These are phyloP conservation scores for Trichoderma polysporum DNA, from an alignment of 2,329 filamentous ascomycete genomes.

Conservation along the genomic window DNA sequence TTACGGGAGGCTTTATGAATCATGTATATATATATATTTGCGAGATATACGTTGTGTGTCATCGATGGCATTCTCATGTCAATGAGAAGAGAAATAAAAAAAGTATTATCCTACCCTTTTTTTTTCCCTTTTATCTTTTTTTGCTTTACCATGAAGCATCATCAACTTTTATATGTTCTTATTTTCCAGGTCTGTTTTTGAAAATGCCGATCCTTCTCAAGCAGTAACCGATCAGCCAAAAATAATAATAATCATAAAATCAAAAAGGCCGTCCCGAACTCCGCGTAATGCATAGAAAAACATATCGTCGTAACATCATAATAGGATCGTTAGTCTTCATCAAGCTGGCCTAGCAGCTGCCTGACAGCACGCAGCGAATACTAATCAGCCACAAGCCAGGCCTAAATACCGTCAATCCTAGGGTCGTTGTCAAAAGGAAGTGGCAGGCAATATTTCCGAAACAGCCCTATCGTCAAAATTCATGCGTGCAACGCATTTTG, in stretches of 20 bases:
- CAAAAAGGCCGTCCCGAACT: neutral
- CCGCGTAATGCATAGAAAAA: neutral
- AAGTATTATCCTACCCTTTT: neutral
- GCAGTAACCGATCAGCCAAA: neutral
- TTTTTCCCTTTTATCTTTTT: neutral
- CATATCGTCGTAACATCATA: neutral
- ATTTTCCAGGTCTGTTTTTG: neutral
- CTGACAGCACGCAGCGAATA: neutral
- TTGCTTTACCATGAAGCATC: neutral
- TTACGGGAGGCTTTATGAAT: conserved; percentile 16
- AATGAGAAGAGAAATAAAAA: neutral
- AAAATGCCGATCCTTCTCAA: neutral
- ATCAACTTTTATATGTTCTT: neutral
- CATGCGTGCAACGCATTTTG: neutral
- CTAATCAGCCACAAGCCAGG: neutral
- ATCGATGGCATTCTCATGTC: conserved; percentile 2
- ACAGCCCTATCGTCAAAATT: neutral
- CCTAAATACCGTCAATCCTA: neutral
- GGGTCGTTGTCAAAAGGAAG: neutral
- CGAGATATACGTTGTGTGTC: conserved; percentile 1
- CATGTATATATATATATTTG: conserved; percentile 6
- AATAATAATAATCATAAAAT: no score
- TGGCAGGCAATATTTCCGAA: neutral
- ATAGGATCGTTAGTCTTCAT: neutral
- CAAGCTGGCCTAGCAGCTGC: neutral